Evolutionary conservation across 495 filamentous ascomycete genomes (phyloP), one percentile per base, ranked within the genome.

Genomic region (Aspergillus panamensis): DNA sequence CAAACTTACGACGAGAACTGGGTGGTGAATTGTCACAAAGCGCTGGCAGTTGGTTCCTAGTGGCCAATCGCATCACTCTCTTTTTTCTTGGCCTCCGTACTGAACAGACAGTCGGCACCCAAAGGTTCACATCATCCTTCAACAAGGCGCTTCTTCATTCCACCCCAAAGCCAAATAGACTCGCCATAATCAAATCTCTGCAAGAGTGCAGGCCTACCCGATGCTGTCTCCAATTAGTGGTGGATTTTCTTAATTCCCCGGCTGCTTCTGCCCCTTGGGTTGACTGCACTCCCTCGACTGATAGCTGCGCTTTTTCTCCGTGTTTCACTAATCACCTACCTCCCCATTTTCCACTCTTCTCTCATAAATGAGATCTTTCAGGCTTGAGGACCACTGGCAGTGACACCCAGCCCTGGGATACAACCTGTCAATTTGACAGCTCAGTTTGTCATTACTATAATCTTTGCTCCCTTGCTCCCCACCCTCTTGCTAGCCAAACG

Each of bases 351-450:
- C 49, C 33, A 39, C 39, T 48, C 43, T 40, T 55, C 55, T 20
- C 25, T 47, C 43, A 48, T 48, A 55, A 35, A 45, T 52, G 56
- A 58, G 40, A 58, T 51, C 48, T 16, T 48, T 56, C 49, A 35
- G 42, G 33, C 17, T 56, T 54, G 49, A 44, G 29, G 14, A 53
- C 33, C 16, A 56, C 62, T 47, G 42, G 51, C 35, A 39, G 19
- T 48, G 29, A 47, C 29, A 17, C 20, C 42, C 30, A 37, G n/a
- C 20, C 32, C 45, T 55, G 32, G 10, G 35, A 58, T 59, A 47
- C 54, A 58, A 62, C 54, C 60, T 66, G 54, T 66, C 60, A 60
- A 44, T 52, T 56, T 52, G 60, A 58, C 47, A 58, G 45, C 59
- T 62, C 57, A 59, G 29, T 45, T 39, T 51, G 8, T 47, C 37